phyloP scores from a whole-genome alignment of 1,284 basidiomycete genomes.

The Pseudozyma thailandica region DNA sequence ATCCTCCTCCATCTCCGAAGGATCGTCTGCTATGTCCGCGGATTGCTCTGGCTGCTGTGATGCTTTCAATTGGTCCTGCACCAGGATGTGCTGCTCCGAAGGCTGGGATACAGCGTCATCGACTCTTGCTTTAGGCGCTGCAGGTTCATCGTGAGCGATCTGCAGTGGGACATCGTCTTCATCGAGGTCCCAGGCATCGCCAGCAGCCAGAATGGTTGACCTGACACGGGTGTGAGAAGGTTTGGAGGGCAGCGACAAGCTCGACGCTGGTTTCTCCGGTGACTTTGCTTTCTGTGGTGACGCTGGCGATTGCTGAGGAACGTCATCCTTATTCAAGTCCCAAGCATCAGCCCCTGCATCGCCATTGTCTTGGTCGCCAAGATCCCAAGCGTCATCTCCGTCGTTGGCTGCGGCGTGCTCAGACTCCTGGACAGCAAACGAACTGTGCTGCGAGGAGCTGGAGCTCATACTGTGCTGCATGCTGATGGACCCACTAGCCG shows the following conservation, averaged over 20 bases:
- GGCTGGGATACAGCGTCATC: no score
- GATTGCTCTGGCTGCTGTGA: no score
- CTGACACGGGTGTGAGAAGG: background rate
- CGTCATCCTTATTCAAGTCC: conserved; percentile 29
- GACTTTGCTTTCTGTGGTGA: conserved; percentile 4
- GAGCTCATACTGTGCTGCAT: conserved; percentile 36
- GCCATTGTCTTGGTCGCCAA: conserved; percentile 43
- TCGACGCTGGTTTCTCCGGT: background rate
- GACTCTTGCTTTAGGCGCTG: no score
- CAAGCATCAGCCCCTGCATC: conserved; percentile 39
- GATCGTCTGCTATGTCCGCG: background rate
- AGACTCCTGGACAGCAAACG: conserved; percentile 22
- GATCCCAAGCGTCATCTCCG: conserved; percentile 53
- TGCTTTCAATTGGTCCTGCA: no score
- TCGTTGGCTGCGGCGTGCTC: conserved; percentile 4
- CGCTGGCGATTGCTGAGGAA: background rate
- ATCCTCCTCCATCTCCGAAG: conserved; percentile 5
- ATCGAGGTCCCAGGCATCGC: conserved; percentile 15
- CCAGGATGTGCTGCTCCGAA: no score
- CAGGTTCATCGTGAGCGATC: no score
- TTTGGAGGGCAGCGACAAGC: background rate
- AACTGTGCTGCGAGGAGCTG: conserved; percentile 31
- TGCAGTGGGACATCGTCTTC: conserved; percentile 4
- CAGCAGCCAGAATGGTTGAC: background rate
- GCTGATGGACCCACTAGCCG: conserved; percentile 21